These are phyloP conservation scores for Cercospora berteroae DNA, from an alignment of 2,329 filamentous ascomycete species.

Conservation along the genomic window DNA sequence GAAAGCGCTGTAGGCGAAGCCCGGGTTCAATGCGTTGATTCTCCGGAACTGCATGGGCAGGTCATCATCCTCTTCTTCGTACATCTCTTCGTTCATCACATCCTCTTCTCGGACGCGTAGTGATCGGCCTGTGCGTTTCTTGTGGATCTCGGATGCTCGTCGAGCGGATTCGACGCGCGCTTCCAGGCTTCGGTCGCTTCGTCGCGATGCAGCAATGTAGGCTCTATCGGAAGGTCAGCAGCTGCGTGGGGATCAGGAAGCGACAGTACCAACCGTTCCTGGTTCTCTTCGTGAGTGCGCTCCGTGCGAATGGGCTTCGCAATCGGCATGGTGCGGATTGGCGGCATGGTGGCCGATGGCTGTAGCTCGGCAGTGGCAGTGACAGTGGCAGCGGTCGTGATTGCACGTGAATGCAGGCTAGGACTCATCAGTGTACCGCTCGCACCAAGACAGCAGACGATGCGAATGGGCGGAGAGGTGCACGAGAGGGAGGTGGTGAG, in stretches of 20 bases:
- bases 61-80: constrained; percentile 89
- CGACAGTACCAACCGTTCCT: constrained; percentile 56
- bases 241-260: constrained; percentile 20
- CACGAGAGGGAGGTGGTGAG: not conserved
- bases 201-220: constrained; percentile 85
- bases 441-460: not conserved
- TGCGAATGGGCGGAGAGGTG: not conserved
- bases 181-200: constrained; percentile 82
- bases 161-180: constrained; percentile 83
- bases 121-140: constrained; percentile 77
- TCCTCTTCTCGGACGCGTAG: constrained; percentile 82
- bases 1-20: constrained; percentile 41
- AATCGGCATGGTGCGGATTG: constrained; percentile 40
- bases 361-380: not conserved
- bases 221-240: constrained; percentile 54
- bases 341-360: constrained; percentile 32
- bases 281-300: constrained; percentile 75
- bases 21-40: constrained; percentile 59
- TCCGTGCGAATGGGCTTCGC: constrained; percentile 60
- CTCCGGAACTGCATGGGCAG: constrained; percentile 65
- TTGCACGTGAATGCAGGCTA: not conserved
- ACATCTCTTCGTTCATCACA: constrained; percentile 90
- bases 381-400: not conserved
- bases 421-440: not conserved
- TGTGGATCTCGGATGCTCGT: constrained; percentile 87